Percentiles rank a stretch among this genome's conserved stretches.
These are phyloP conservation scores for Pythium apleroticum DNA, from an alignment of 352 stramenopile species.

Conservation along the genomic window DNA sequence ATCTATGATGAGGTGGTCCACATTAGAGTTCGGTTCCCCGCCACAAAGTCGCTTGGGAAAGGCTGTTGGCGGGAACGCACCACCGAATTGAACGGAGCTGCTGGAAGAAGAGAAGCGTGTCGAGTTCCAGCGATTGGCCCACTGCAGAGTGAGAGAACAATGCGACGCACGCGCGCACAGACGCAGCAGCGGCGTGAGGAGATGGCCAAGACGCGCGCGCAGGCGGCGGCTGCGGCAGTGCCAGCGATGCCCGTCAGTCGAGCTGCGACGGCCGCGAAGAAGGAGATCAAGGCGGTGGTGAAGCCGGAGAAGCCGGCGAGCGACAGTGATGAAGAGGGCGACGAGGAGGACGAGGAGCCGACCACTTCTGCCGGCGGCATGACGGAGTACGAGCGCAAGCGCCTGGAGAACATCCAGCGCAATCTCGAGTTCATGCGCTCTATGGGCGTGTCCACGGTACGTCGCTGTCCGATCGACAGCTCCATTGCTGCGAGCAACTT, in stretches of 20 bases:
- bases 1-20: constrained; percentile 1
- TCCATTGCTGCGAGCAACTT: not conserved
- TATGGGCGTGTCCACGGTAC: constrained; percentile 75
- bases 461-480: not conserved
- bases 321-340: constrained; percentile 4
- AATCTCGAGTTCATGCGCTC: constrained; percentile 84
- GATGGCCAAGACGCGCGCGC: constrained; percentile 14
- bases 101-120: not conserved
- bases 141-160: not conserved
- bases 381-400: constrained; percentile 80
- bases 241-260: not conserved
- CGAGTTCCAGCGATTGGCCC: not conserved
- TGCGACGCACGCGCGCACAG: constrained; percentile 26
- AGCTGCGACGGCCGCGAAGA: not conserved
- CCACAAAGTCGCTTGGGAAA: not conserved
- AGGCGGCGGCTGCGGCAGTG: constrained; percentile 3
- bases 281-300: not conserved
- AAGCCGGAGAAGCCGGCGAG: constrained; percentile 2
- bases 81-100: not conserved
- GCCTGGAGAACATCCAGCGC: constrained; percentile 80
- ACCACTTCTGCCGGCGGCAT: constrained; percentile 26
- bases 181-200: constrained; percentile 22
- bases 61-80: constrained; percentile 15
- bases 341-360: constrained; percentile 7
- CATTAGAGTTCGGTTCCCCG: not conserved